Evolutionary conservation across 2,329 filamentous ascomycete species (phyloP).

Genomic region (Apiospora sp.): DNA sequence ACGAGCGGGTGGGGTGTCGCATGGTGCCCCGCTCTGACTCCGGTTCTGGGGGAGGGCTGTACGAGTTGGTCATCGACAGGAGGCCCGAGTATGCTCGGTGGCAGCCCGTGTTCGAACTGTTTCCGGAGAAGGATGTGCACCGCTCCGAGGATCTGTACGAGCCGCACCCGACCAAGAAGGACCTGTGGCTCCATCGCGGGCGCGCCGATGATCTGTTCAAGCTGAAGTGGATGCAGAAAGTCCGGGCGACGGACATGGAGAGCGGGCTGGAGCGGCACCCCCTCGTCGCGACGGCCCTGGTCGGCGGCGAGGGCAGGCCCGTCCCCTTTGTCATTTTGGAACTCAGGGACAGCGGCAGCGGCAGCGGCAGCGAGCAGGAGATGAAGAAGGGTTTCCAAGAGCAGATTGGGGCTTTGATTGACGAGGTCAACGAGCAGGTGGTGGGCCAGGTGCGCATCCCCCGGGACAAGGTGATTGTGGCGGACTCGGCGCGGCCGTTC

Average conservation of each 20-base stretch:
- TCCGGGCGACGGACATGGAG: constrained; percentile 24
- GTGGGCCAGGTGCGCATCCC: constrained; percentile 24
- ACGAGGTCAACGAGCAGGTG: constrained; percentile 13
- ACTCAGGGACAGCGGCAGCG: too few relatives aligned
- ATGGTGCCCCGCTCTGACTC: neutral
- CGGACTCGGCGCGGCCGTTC: constrained; percentile 10
- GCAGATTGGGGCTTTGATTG: neutral
- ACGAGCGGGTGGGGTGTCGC: constrained; percentile 19
- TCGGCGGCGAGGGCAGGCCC: constrained; percentile 24
- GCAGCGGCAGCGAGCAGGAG: neutral
- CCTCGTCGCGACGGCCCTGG: constrained; percentile 15
- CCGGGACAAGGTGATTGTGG: constrained; percentile 21
- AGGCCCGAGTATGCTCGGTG: constrained; percentile 20
- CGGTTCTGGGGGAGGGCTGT: neutral
- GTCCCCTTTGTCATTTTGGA: constrained; percentile 24
- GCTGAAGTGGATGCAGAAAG: constrained; percentile 24
- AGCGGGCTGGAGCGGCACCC: constrained; percentile 15
- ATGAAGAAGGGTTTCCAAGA: neutral
- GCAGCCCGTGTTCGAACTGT: constrained; percentile 23
- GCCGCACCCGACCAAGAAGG: constrained; percentile 23
- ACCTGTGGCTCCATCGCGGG: constrained; percentile 22
- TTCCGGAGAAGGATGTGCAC: neutral
- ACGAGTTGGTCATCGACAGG: constrained; percentile 23
- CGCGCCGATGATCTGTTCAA: constrained; percentile 25
- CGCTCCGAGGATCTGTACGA: constrained; percentile 24